Evolutionary conservation across 2,329 filamentous ascomycete genomes (phyloP).

Genomic region (Pyrenochaeta sp.): DNA sequence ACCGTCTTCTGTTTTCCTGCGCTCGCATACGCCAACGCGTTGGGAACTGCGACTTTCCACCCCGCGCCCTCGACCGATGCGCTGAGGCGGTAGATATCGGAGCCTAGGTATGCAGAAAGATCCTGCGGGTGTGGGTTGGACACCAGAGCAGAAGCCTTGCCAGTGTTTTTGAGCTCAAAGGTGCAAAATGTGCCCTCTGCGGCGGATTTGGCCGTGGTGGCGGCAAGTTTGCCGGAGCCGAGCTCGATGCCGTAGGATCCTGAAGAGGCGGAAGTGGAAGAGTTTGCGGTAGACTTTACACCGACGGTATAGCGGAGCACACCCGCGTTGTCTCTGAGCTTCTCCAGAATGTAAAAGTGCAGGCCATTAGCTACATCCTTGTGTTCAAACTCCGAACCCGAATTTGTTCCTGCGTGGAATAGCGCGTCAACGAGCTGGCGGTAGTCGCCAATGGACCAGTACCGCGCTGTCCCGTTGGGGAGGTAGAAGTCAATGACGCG

Average conservation of each 20-base stretch:
- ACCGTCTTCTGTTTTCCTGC: constrained; percentile 53
- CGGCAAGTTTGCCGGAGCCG: constrained; percentile 23
- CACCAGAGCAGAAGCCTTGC: constrained; percentile 32
- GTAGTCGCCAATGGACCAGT: constrained; percentile 63
- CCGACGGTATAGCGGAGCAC: constrained; percentile 61
- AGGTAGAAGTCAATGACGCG: constrained; percentile 60
- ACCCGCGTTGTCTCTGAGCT: constrained; percentile 52
- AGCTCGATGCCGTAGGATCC: constrained; percentile 52
- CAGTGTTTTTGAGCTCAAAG: constrained; percentile 60
- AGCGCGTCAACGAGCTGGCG: constrained; percentile 63
- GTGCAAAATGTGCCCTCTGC: constrained; percentile 54
- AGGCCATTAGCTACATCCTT: constrained; percentile 58
- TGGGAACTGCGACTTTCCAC: constrained; percentile 56
- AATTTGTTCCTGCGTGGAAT: constrained; percentile 63
- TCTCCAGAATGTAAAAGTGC: constrained; percentile 61
- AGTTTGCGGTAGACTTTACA: constrained; percentile 50
- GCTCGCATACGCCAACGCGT: constrained; percentile 51
- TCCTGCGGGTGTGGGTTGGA: constrained; percentile 43
- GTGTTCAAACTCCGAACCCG: constrained; percentile 61
- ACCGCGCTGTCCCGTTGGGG: constrained; percentile 58
- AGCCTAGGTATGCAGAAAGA: constrained; percentile 51
- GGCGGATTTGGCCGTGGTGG: constrained; percentile 22
- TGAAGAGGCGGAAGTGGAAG: constrained; percentile 40
- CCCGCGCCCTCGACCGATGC: constrained; percentile 56
- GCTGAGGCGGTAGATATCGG: constrained; percentile 60